These are phyloP conservation scores for Castanea crenata DNA, from an alignment of 306 rosid genomes.

Conservation along the genomic window DNA sequence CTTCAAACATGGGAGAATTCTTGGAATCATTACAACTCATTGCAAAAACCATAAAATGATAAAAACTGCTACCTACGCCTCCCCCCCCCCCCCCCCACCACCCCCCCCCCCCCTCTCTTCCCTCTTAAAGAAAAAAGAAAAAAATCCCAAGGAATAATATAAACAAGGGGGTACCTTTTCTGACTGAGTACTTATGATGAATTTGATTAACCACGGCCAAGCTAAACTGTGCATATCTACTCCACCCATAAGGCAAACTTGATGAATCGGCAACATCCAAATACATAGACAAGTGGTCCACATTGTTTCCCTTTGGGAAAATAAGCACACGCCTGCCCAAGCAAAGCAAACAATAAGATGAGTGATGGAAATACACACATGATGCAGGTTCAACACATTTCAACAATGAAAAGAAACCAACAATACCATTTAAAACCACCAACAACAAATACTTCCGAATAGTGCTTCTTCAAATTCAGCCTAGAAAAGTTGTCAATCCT, in stretches of 20 bases:
- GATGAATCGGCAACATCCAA: constrained; percentile 84
- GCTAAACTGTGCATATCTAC: constrained; percentile 87
- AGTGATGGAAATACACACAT: constrained; percentile 6
- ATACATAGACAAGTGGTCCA: constrained; percentile 82
- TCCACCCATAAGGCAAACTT: constrained; percentile 87
- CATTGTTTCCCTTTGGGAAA: constrained; percentile 92
- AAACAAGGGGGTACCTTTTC: constrained; percentile 59
- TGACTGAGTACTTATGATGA: constrained; percentile 61
- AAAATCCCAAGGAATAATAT: background rate
- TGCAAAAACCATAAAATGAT: background rate
- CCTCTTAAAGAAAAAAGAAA: too few species aligned
- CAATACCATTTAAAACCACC: constrained; percentile 84
- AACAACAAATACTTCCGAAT: constrained; percentile 69
- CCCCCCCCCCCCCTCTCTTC: too few species aligned
- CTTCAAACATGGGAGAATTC: background rate
- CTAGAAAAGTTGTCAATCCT: constrained; percentile 73
- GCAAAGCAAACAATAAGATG: constrained; percentile 23
- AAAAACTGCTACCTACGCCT: too few species aligned
- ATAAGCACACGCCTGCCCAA: constrained; percentile 78
- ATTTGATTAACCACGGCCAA: constrained; percentile 69
- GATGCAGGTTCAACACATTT: background rate
- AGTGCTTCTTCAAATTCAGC: constrained; percentile 66
- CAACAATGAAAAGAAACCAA: constrained; percentile 4
- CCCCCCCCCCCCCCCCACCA: background rate
- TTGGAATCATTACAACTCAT: background rate